Percentiles rank a stretch among this genome's conserved stretches.
These are phyloP conservation scores for Tuber microsphaerosporum DNA, from an alignment of 495 filamentous ascomycete species.

Conservation along the genomic window DNA sequence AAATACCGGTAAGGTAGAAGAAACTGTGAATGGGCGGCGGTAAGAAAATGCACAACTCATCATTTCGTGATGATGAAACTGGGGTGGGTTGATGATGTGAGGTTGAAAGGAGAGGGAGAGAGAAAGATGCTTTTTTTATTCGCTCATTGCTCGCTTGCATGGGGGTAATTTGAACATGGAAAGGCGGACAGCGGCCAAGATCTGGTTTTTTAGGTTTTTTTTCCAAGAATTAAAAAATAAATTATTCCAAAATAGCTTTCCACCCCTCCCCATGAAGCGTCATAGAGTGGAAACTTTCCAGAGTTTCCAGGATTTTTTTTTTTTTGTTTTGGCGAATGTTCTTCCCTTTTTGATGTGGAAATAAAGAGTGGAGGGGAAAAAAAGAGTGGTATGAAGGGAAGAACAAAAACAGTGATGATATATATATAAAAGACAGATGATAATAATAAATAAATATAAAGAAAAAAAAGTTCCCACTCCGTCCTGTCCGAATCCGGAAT, in stretches of 20 bases:
- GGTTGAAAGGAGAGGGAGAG: background rate
- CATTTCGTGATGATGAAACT: background rate
- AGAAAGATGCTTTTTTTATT: background rate
- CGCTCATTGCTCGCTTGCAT: background rate
- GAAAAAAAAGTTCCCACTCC: background rate
- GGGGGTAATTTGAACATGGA: background rate
- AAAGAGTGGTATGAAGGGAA: slow-evolving; percentile 5
- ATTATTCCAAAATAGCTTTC: background rate
- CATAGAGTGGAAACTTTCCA: slow-evolving; percentile 6
- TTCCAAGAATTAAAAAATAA: slow-evolving; percentile 15
- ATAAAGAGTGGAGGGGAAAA: slow-evolving; percentile 8
- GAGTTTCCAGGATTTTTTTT: slow-evolving; percentile 7
- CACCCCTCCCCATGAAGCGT: background rate
- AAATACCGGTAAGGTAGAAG: no score
- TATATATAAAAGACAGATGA: slow-evolving; percentile 1
- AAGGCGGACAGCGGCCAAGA: background rate
- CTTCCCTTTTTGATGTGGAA: background rate
- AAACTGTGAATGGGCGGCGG: background rate
- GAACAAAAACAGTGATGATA: background rate
- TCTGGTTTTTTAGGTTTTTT: background rate
- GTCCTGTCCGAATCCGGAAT: background rate
- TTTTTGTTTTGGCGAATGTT: background rate
- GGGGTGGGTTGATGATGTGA: background rate
- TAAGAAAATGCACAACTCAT: slow-evolving; percentile 5
- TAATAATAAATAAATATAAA: background rate